Base-by-base conservation (phyloP, 2,329 filamentous ascomycete species). In the Blumeria graminis region DNA sequence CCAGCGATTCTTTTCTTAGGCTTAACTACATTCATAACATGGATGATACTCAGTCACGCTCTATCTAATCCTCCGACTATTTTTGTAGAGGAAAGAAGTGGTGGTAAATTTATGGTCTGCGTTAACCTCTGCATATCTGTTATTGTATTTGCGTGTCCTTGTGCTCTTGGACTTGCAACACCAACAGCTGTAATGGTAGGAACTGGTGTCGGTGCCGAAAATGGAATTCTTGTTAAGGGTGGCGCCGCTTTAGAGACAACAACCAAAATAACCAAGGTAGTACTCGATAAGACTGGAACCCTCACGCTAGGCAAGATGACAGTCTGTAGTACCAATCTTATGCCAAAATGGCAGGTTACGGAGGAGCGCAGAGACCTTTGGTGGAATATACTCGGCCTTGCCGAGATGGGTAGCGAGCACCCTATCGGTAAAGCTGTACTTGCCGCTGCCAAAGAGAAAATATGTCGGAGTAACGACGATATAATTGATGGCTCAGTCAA, bases 111-210 rank as follows among this genome's bases (percentile, higher is more conserved):
- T 60, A 95, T 98, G 86, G 86, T 96, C 1, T 98, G 92, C 67
- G 74, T 96, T 60, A 93, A 96, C 72, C 80, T 98, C 14, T 96
- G 92, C 70, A 98, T 98, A 63, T 94, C 92, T 0, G 92, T 98
- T 62, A 94, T 98, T 65, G 92, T 96, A 18, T 95, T 98, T 68
- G 92, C 92, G 4, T 98, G 92, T 66, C 92, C 92, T 16, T 98
- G 92, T 66, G 92, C 92, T 1, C 78, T 98, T n/a, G 92, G 92
- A 57, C 76, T 98, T 16, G 89, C 88, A 28, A 96, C 92, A 1
- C 92, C 92, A 1, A 98, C 92, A 0, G 92, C 92, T 1, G 89
- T 98, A 67, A 96, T 98, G 92, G 92, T 98, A 34, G 92, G 92
- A 46, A 96, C 92, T n/a, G 92, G 92, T 58, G 81, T 95, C 35